Conservation (phyloP, 1,284 basidiomycete genomes). For the Sphagnurus paluster region DNA sequence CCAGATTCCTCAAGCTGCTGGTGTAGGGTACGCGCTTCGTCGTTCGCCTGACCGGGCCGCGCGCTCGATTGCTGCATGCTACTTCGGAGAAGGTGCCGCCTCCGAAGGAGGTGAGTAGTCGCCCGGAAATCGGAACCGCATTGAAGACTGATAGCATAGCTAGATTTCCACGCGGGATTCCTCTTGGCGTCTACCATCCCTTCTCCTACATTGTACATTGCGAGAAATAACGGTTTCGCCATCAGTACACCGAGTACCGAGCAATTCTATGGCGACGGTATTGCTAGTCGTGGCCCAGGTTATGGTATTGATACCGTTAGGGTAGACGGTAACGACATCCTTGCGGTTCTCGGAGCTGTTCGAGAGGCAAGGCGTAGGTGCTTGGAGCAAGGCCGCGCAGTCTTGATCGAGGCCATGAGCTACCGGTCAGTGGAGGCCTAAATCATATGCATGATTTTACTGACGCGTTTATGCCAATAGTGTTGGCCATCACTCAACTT, state of each 20-base stretch:
- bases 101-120: slow-evolving; percentile 57
- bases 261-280: slow-evolving; percentile 93
- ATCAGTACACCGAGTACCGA: slow-evolving; percentile 92
- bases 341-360: slow-evolving; percentile 85
- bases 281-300: slow-evolving; percentile 89
- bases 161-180: slow-evolving; percentile 77
- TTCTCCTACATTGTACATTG: slow-evolving; percentile 72
- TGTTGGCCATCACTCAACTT: slow-evolving; percentile 94
- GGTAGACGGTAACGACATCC: slow-evolving; percentile 92
- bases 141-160: slow-evolving; percentile 2
- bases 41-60: slow-evolving; percentile 73
- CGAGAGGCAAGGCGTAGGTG: slow-evolving; percentile 78
- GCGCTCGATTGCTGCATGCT: slow-evolving; percentile 83
- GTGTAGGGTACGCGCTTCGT: slow-evolving; percentile 88
- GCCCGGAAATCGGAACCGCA: background rate
- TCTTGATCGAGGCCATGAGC: slow-evolving; percentile 91
- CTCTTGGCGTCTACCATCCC: slow-evolving; percentile 76
- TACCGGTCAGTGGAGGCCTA: slow-evolving; percentile 58
- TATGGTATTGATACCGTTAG: slow-evolving; percentile 91
- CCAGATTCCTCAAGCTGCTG: slow-evolving; percentile 95
- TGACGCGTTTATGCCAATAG: slow-evolving; percentile 32
- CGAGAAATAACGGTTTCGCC: slow-evolving; percentile 90
- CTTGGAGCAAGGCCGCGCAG: slow-evolving; percentile 78
- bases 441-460: slow-evolving; percentile 5
- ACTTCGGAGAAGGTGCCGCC: slow-evolving; percentile 86